Evolutionary conservation across 2,329 filamentous ascomycete genomes (phyloP).

Genomic region (Ophiosphaerella korrae): DNA sequence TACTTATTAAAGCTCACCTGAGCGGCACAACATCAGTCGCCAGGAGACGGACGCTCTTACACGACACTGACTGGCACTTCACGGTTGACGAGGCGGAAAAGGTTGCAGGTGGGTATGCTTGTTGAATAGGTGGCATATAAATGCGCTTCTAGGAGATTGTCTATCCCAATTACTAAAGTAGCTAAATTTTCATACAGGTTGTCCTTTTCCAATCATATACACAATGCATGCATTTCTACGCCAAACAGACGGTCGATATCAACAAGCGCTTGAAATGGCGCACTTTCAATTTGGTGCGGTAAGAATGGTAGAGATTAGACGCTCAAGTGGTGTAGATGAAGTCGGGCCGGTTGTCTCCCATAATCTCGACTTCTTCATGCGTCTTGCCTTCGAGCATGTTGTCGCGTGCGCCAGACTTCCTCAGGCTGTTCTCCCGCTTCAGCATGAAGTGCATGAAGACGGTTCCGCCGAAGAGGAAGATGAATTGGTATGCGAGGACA

Average conservation of each 20-base stretch:
- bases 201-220: no score
- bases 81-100: no score
- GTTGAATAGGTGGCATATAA: not conserved
- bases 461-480: slow-evolving; percentile 75
- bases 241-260: no score
- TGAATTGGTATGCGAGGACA: slow-evolving; percentile 73
- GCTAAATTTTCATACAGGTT: not conserved
- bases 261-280: no score
- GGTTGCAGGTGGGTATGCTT: no score
- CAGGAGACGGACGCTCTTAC: no score
- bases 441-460: slow-evolving; percentile 68
- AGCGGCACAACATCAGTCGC: no score
- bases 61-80: no score
- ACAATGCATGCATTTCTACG: no score
- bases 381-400: slow-evolving; percentile 69
- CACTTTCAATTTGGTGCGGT: no score
- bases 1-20: not conserved
- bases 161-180: not conserved
- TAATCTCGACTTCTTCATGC: slow-evolving; percentile 63
- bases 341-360: slow-evolving; percentile 72
- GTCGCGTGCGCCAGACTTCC: slow-evolving; percentile 69
- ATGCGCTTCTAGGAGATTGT: not conserved
- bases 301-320: not conserved
- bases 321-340: slow-evolving; percentile 70
- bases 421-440: slow-evolving; percentile 69